These are phyloP conservation scores for Pluteus cervinus DNA, from an alignment of 768 basidiomycete species.

Conservation along the genomic window DNA sequence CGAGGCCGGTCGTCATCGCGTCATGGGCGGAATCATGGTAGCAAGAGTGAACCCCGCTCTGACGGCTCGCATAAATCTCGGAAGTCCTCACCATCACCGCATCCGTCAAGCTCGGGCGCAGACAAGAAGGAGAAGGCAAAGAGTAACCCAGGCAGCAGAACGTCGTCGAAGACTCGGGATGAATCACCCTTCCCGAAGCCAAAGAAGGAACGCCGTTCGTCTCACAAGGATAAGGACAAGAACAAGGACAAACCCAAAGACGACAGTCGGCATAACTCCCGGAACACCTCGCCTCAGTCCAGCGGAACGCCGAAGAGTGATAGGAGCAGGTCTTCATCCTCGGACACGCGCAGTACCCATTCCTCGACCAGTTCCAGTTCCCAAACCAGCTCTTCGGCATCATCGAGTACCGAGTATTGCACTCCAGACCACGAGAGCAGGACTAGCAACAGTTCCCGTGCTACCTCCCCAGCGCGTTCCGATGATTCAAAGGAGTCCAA, in stretches of 20 bases:
- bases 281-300: too few species aligned
- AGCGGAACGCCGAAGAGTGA: too few species aligned
- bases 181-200: too few species aligned
- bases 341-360: too few species aligned
- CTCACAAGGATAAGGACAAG: too few species aligned
- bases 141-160: conserved; percentile 8
- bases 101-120: too few species aligned
- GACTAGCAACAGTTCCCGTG: not conserved
- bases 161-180: conserved; percentile 2
- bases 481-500: conserved; percentile 3
- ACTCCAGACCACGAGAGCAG: conserved; percentile 1
- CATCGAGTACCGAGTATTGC: conserved; percentile 10
- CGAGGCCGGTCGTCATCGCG: not conserved
- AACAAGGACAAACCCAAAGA: too few species aligned
- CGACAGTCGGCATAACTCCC: too few species aligned
- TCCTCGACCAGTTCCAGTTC: too few species aligned
- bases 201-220: too few species aligned
- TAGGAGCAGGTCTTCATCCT: too few species aligned
- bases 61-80: not conserved
- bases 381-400: conserved; percentile 6
- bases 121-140: too few species aligned
- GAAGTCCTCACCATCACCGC: conserved; percentile 4
- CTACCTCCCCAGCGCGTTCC: not conserved
- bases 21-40: not conserved
- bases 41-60: not conserved